These are phyloP conservation scores for Tylopilus vinaceipallidus DNA, from an alignment of 768 basidiomycete species.

Conservation along the genomic window DNA sequence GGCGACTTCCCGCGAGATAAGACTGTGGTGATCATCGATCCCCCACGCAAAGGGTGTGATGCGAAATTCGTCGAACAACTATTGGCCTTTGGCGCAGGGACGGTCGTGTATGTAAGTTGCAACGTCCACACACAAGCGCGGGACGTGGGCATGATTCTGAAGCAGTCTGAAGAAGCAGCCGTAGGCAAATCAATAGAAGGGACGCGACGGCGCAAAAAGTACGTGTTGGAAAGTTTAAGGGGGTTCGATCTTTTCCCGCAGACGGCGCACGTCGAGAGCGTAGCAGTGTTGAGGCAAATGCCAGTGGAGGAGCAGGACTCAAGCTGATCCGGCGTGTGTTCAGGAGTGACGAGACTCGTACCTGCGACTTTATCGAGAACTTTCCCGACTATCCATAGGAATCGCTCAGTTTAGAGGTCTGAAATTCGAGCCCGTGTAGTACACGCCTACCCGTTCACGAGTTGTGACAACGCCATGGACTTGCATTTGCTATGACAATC, in stretches of 20 bases:
- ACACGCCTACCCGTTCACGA: no score
- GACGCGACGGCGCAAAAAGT: conserved; percentile 40
- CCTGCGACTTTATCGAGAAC: no score
- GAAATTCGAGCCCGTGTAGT: no score
- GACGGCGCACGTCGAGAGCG: conserved; percentile 90
- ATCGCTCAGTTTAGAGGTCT: no score
- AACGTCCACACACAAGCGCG: conserved; percentile 93
- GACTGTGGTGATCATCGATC: conserved; percentile 81
- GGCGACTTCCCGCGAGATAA: conserved; percentile 57
- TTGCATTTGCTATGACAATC: no score
- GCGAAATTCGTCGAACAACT: conserved; percentile 75
- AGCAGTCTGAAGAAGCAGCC: conserved; percentile 39
- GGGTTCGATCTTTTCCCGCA: conserved; percentile 97
- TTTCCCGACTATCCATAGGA: no score
- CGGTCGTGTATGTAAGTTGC: conserved; percentile 89
- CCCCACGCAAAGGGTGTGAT: conserved; percentile 94
- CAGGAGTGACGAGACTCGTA: no score
- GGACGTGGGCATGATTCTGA: conserved; percentile 74
- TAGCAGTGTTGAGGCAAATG: conserved; percentile 61
- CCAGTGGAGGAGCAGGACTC: not conserved
- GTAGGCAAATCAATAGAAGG: conserved; percentile 36
- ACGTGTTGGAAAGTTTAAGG: conserved; percentile 77
- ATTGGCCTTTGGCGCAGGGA: conserved; percentile 59
- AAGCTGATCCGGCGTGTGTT: no score
- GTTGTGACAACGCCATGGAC: no score